Evolutionary conservation across 345 rosid genomes (phyloP).

Genomic region (Raphanus sativus): DNA sequence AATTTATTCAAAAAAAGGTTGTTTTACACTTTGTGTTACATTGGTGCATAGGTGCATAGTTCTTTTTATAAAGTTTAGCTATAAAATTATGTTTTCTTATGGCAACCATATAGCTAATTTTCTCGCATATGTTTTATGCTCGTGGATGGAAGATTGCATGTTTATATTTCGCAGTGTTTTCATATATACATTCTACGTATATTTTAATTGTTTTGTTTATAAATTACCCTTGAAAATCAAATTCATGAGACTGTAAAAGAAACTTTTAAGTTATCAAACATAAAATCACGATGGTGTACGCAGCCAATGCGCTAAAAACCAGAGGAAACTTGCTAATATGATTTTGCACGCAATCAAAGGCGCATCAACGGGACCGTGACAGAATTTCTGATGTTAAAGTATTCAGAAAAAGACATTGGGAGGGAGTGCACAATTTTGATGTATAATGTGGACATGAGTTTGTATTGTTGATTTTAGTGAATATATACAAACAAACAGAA

Average conservation of each 20-base stretch:
- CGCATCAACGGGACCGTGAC: background rate
- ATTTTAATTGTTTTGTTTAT: background rate
- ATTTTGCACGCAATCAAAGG: background rate
- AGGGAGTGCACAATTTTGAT: background rate
- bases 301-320: background rate
- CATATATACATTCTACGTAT: background rate
- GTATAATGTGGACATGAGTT: slow-evolving; percentile 8
- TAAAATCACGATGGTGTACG: background rate
- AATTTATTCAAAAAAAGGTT: too few species aligned
- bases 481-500: slow-evolving; percentile 12
- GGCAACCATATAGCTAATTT: too few species aligned
- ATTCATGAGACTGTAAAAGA: background rate
- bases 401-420: background rate
- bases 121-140: too few species aligned
- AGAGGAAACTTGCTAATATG: background rate
- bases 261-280: background rate
- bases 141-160: too few species aligned
- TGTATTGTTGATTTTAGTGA: too few species aligned
- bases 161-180: too few species aligned
- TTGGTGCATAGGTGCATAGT: too few species aligned
- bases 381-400: background rate
- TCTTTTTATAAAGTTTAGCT: too few species aligned
- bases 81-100: too few species aligned
- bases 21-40: too few species aligned
- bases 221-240: background rate